A percentile compares a stretch with the other conserved stretches of the same genome.
Conservation (phyloP, 768 basidiomycete genomes). For the Kwoniella dejecticola region DNA sequence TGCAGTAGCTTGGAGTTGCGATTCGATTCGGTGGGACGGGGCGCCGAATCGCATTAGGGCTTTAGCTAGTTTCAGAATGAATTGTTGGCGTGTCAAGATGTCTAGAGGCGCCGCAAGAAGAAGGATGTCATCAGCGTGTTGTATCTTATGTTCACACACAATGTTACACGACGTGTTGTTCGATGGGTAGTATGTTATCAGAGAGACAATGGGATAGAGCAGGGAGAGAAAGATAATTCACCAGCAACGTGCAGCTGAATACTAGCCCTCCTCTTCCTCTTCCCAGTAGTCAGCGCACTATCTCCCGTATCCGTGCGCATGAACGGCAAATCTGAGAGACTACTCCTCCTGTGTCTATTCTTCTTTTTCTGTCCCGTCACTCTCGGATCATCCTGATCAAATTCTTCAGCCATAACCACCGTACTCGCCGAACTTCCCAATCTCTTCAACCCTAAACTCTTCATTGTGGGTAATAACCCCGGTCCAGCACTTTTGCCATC, state of each 20-base stretch:
- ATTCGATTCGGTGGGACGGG: conserved; percentile 48
- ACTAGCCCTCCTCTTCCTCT: conserved; percentile 27
- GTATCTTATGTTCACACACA: too few species aligned
- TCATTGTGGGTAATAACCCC: conserved; percentile 36
- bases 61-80: conserved; percentile 79
- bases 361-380: conserved; percentile 64
- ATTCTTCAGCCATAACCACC: conserved; percentile 32
- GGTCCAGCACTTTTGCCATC: conserved; percentile 5
- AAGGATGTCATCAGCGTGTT: background rate
- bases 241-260: conserved; percentile 49
- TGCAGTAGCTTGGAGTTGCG: conserved; percentile 47
- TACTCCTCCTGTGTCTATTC: conserved; percentile 32
- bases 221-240: conserved; percentile 22
- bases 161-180: too few species aligned
- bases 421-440: conserved; percentile 20
- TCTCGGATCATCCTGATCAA: conserved; percentile 74
- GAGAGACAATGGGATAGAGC: too few species aligned
- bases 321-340: conserved; percentile 27
- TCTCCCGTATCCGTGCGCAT: conserved; percentile 19
- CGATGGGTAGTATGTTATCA: too few species aligned
- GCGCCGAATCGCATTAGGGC: conserved; percentile 70
- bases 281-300: background rate
- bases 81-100: conserved; percentile 77
- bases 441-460: conserved; percentile 32
- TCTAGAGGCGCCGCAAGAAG: too few species aligned